phyloP scores from a whole-genome alignment of 129 eudicot species.

The Escallonia rubra region DNA sequence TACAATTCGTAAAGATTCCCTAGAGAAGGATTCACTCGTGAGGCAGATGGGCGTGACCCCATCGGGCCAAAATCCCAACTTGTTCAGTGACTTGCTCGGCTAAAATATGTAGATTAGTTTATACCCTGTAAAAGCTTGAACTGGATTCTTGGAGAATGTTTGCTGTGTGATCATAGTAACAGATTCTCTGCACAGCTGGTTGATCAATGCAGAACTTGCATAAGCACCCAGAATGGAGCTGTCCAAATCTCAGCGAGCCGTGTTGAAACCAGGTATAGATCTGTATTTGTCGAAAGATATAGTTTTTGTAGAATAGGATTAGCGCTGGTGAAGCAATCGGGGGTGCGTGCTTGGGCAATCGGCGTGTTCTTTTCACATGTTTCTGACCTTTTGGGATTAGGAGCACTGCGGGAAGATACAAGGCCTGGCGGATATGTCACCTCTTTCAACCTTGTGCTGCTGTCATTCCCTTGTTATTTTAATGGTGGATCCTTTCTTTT shows the following conservation, averaged over 20 bases:
- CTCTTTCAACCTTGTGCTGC: too few relatives aligned
- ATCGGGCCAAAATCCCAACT: constrained; percentile 77
- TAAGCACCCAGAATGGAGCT: not conserved
- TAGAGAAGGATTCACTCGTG: constrained; percentile 82
- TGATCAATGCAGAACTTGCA: not conserved
- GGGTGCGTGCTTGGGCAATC: not conserved
- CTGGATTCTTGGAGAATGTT: constrained; percentile 7
- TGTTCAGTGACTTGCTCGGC: constrained; percentile 89
- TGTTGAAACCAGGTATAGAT: not conserved
- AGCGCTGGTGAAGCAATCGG: not conserved
- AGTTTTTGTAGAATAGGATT: not conserved
- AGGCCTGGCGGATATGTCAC: too few relatives aligned
- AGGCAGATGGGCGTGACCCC: constrained; percentile 96
- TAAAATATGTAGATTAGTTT: constrained; percentile 6
- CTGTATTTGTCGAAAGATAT: constrained; percentile 1
- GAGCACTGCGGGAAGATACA: too few relatives aligned
- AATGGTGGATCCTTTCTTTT: too few relatives aligned
- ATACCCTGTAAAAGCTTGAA: not conserved
- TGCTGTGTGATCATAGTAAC: not conserved
- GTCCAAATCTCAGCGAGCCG: not conserved
- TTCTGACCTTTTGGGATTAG: not conserved
- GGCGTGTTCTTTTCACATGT: not conserved
- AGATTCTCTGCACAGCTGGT: not conserved
- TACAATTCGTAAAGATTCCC: constrained; percentile 64
- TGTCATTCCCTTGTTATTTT: too few relatives aligned